Percentiles rank a stretch among this genome's conserved stretches.
Conservation (phyloP, 805 yeast genomes). For the Zygosaccharomyces rouxii region DNA sequence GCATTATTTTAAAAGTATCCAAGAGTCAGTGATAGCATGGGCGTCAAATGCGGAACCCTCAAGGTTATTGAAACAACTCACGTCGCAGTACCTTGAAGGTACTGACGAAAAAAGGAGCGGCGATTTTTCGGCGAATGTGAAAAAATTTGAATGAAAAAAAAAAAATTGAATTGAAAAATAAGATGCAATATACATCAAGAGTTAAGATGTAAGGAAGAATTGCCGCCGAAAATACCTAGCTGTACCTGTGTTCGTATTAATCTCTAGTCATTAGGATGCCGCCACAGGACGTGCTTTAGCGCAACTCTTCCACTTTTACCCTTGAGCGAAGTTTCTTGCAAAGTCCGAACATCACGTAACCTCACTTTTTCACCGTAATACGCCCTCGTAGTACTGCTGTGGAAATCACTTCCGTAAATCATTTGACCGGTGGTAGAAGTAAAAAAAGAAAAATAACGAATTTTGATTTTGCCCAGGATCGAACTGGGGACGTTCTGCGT, state of each 20-base stretch:
- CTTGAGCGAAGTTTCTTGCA: no score
- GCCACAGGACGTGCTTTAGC: no score
- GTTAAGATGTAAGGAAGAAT: not conserved
- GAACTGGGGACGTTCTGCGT: constrained; percentile 99
- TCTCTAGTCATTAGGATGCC: not conserved
- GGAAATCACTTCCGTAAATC: not conserved
- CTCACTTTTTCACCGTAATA: no score
- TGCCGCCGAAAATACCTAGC: no score
- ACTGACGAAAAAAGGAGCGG: not conserved
- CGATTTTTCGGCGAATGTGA: not conserved
- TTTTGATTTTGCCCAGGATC: constrained; percentile 99
- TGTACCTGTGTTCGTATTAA: not conserved
- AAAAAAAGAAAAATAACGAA: no score
- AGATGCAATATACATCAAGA: no score
- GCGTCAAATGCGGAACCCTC: not conserved
- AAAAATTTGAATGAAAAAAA: not conserved
- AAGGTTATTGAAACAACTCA: not conserved
- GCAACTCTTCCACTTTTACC: no score
- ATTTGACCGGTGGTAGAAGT: not conserved
- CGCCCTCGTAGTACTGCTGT: not conserved
- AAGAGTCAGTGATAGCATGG: not conserved
- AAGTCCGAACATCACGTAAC: no score
- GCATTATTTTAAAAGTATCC: not conserved
- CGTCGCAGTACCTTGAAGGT: not conserved
- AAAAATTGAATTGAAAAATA: not conserved